Percentiles rank a stretch among this genome's conserved stretches.
Conservation (phyloP, 495 filamentous ascomycete species). For the Penicillium paradoxum region DNA sequence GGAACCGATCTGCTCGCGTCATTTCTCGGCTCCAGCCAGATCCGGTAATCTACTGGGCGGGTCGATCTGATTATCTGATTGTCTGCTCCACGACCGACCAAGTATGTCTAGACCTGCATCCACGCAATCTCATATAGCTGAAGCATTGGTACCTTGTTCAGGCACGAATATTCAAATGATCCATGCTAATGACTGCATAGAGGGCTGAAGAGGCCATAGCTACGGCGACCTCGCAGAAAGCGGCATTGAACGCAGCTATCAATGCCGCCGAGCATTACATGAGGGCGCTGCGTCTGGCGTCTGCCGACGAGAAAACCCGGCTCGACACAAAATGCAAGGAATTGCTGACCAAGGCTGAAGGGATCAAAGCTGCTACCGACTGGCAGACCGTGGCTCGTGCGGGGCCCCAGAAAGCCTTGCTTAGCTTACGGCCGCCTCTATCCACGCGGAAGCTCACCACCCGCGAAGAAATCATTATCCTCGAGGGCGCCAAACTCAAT, state of each 20-base stretch:
- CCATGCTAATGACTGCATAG: constrained; percentile 39
- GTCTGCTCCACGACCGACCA: not conserved
- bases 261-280: constrained; percentile 73
- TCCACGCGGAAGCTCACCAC: constrained; percentile 61
- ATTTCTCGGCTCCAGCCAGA: not conserved
- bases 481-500: constrained; percentile 72
- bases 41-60: constrained; percentile 3
- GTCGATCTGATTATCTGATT: constrained; percentile 8
- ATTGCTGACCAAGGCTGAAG: constrained; percentile 63
- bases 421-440: constrained; percentile 25
- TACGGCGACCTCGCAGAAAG: constrained; percentile 51
- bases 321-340: constrained; percentile 62
- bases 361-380: constrained; percentile 54
- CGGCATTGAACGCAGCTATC: constrained; percentile 69
- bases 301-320: constrained; percentile 49
- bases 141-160: constrained; percentile 21
- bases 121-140: constrained; percentile 21
- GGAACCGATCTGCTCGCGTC: not conserved
- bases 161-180: not conserved
- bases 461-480: constrained; percentile 71
- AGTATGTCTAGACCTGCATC: constrained; percentile 32
- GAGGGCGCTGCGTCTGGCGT: constrained; percentile 56
- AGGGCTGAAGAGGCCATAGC: constrained; percentile 56
- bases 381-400: constrained; percentile 28
- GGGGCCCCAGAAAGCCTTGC: constrained; percentile 12